Percentiles rank a stretch among this genome's conserved stretches.
Evolutionary conservation across 352 stramenopile genomes (phyloP).

Genomic region (Globisporangium canariense): DNA sequence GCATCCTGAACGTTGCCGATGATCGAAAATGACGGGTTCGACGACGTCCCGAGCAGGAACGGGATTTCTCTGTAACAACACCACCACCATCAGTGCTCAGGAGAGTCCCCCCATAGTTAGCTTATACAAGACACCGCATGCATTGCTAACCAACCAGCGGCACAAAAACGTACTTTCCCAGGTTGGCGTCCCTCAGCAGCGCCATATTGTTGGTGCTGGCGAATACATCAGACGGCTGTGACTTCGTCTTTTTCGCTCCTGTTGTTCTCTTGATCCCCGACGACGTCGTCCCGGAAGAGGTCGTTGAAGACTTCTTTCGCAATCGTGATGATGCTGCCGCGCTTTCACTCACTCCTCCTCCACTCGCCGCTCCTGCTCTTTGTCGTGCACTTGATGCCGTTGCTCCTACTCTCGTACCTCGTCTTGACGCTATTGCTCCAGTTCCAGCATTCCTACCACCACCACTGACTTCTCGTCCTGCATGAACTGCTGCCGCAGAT

Average conservation of each 20-base stretch:
- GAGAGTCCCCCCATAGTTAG: neutral
- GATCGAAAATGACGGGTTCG: slow-evolving; percentile 61
- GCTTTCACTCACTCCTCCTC: neutral
- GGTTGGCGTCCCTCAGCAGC: slow-evolving; percentile 57
- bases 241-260: slow-evolving; percentile 8
- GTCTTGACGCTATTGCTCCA: neutral
- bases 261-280: slow-evolving; percentile 5
- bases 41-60: slow-evolving; percentile 60
- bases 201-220: slow-evolving; percentile 47
- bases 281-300: neutral
- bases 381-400: neutral
- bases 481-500: slow-evolving; percentile 19
- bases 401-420: neutral
- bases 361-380: neutral
- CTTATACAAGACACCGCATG: neutral
- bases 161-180: slow-evolving; percentile 43
- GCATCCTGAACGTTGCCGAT: slow-evolving; percentile 72
- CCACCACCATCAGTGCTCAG: neutral
- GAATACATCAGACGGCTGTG: neutral
- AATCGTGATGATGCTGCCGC: neutral
- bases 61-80: slow-evolving; percentile 43
- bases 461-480: slow-evolving; percentile 1
- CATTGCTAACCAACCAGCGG: neutral
- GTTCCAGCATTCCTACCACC: neutral
- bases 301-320: slow-evolving; percentile 1